Evolutionary conservation across 2,329 filamentous ascomycete genomes (phyloP).

Genomic region (Lasiodiplodia hormozganensis): DNA sequence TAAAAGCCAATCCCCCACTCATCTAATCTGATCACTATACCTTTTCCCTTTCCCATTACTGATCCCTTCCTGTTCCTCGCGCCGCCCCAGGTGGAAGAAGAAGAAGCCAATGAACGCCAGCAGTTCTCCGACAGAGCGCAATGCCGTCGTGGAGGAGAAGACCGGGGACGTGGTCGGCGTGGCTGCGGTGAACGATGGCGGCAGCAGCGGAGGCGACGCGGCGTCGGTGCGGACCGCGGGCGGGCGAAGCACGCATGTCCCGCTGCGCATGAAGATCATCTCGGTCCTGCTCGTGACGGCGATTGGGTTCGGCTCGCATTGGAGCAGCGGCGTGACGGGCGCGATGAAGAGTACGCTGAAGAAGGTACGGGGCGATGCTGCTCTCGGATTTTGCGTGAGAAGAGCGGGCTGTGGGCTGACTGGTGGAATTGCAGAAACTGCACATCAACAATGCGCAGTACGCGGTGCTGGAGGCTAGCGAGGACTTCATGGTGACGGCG

Average conservation of each 20-base stretch:
- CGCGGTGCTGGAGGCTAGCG: constrained; percentile 64
- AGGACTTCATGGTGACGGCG: constrained; percentile 67
- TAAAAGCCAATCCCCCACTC: neutral
- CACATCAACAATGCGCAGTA: constrained; percentile 67
- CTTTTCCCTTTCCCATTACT: no score
- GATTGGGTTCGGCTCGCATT: constrained; percentile 66
- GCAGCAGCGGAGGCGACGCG: neutral
- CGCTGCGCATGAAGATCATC: constrained; percentile 18
- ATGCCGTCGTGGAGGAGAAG: neutral
- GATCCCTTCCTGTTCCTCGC: neutral
- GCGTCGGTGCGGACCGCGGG: constrained; percentile 16
- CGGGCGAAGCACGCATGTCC: constrained; percentile 12
- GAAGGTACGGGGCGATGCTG: constrained; percentile 45
- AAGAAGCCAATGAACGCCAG: neutral
- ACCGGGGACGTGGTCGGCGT: neutral
- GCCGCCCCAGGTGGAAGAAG: neutral
- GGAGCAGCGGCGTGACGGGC: constrained; percentile 66
- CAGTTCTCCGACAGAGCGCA: neutral
- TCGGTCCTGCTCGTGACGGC: constrained; percentile 60
- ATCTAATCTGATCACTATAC: constrained; percentile 5
- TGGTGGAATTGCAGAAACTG: constrained; percentile 47
- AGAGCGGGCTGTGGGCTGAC: neutral
- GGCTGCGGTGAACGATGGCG: neutral
- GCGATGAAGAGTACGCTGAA: constrained; percentile 69
- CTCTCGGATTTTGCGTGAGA: neutral